Percentiles rank a stretch among this genome's conserved stretches.
phyloP scores from a whole-genome alignment of 176 grass and related monocot species.

The Rhynchospora breviuscula region DNA sequence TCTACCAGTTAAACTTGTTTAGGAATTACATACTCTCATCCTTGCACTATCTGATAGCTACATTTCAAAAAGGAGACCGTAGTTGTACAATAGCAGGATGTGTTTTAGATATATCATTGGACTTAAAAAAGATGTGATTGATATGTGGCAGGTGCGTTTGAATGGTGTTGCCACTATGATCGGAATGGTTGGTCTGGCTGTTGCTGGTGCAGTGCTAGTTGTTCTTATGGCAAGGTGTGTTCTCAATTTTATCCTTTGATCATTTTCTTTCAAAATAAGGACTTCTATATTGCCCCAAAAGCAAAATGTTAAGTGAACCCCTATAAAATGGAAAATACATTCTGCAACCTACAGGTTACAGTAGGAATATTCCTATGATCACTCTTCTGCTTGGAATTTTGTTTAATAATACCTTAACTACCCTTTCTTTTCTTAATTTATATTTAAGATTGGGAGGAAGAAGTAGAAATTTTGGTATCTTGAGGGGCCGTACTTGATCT shows the following conservation, averaged over 20 bases:
- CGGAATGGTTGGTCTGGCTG: conserved; percentile 67
- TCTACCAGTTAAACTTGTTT: not conserved
- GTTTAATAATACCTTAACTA: not conserved
- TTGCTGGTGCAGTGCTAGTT: conserved; percentile 64
- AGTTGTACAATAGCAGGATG: not conserved
- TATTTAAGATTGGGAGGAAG: not conserved
- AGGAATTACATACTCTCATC: not conserved
- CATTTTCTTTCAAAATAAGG: not conserved
- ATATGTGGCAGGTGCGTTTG: conserved; percentile 60
- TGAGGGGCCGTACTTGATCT: not conserved
- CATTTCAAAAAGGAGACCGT: not conserved
- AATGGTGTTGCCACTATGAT: conserved; percentile 98
- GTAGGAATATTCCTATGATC: not conserved
- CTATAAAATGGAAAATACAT: not conserved
- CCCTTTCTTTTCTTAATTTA: not conserved
- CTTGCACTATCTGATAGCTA: not conserved
- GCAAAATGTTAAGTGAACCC: not conserved
- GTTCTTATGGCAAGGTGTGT: conserved; percentile 74
- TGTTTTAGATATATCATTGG: not conserved
- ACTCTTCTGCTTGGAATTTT: not conserved
- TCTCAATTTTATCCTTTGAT: not conserved
- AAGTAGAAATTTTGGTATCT: not conserved
- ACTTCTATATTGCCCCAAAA: not conserved
- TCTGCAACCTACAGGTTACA: too few species aligned
- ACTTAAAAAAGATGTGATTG: not conserved